phyloP scores from a whole-genome alignment of 1,284 basidiomycete genomes.

The Papiliotrema laurentii region DNA sequence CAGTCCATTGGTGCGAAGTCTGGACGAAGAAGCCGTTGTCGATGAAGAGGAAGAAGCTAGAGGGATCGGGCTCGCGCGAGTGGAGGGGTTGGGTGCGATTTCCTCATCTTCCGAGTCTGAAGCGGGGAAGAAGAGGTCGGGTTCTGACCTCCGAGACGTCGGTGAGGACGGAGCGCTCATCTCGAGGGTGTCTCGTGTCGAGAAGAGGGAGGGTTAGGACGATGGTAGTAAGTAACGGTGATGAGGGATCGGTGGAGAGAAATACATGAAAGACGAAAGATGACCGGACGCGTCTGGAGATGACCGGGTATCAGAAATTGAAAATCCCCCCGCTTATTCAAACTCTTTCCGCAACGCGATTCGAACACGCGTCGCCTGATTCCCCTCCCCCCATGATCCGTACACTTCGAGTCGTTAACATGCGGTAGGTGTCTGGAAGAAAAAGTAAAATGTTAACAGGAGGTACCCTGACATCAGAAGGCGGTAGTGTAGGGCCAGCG shows the following conservation, averaged over 20 bases:
- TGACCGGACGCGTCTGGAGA: constrained; percentile 1
- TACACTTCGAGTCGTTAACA: too few species aligned
- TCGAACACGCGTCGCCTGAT: background rate
- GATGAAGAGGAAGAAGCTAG: background rate
- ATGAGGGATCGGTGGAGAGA: too few species aligned
- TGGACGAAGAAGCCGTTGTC: background rate
- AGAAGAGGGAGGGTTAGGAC: too few species aligned
- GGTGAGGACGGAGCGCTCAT: constrained; percentile 8
- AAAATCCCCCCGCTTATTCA: too few species aligned
- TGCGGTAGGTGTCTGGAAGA: too few species aligned
- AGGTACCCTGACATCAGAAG: constrained; percentile 35
- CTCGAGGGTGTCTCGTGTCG: background rate
- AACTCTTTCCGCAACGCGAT: background rate
- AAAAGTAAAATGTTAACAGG: too few species aligned
- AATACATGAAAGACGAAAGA: background rate
- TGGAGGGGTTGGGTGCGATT: background rate
- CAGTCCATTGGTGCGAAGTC: background rate
- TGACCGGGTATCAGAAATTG: too few species aligned
- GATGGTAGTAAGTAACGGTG: too few species aligned
- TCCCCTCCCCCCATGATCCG: background rate
- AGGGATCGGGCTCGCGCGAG: background rate
- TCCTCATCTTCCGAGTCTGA: constrained; percentile 31
- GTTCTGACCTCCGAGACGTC: constrained; percentile 14
- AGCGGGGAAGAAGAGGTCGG: constrained; percentile 37
- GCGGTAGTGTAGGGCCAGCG: constrained; percentile 29